Evolutionary conservation across 352 stramenopile genomes (phyloP).

Genomic region (Albugo laibachii): DNA sequence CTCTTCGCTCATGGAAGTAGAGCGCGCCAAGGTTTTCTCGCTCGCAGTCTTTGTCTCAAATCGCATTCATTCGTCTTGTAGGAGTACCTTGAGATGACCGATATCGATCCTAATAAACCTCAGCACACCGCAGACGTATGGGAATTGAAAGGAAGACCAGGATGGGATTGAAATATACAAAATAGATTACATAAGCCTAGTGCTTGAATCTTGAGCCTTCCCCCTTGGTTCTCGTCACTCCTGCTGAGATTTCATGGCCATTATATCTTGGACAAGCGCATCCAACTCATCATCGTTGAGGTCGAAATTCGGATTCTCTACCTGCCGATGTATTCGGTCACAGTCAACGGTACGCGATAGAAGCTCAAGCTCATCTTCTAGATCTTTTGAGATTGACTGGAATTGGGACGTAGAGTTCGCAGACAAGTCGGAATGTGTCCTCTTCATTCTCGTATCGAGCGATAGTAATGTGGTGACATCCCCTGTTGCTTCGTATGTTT

Average conservation of each 20-base stretch:
- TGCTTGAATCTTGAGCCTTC: slow-evolving; percentile 6
- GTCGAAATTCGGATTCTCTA: slow-evolving; percentile 29
- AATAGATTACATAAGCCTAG: slow-evolving; percentile 4
- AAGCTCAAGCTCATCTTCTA: slow-evolving; percentile 59
- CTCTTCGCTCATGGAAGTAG: slow-evolving; percentile 55
- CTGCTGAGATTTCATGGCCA: slow-evolving; percentile 31
- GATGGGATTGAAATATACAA: slow-evolving; percentile 18
- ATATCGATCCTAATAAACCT: slow-evolving; percentile 29
- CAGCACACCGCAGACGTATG: slow-evolving; percentile 39
- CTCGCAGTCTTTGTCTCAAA: not conserved
- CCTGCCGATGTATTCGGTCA: slow-evolving; percentile 38
- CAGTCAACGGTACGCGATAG: slow-evolving; percentile 17
- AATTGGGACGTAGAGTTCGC: slow-evolving; percentile 38
- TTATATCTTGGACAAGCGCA: slow-evolving; percentile 61
- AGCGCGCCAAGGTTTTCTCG: slow-evolving; percentile 19
- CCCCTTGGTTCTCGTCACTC: slow-evolving; percentile 7
- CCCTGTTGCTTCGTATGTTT: slow-evolving; percentile 59
- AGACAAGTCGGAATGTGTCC: slow-evolving; percentile 31
- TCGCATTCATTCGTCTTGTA: slow-evolving; percentile 3
- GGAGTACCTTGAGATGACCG: slow-evolving; percentile 43
- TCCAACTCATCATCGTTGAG: slow-evolving; percentile 26
- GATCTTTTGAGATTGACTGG: slow-evolving; percentile 57
- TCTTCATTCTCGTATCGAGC: slow-evolving; percentile 36
- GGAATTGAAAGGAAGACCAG: slow-evolving; percentile 37
- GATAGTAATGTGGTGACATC: slow-evolving; percentile 57